Evolutionary conservation across 495 filamentous ascomycete genomes (phyloP).

Genomic region (Neurospora sp.): DNA sequence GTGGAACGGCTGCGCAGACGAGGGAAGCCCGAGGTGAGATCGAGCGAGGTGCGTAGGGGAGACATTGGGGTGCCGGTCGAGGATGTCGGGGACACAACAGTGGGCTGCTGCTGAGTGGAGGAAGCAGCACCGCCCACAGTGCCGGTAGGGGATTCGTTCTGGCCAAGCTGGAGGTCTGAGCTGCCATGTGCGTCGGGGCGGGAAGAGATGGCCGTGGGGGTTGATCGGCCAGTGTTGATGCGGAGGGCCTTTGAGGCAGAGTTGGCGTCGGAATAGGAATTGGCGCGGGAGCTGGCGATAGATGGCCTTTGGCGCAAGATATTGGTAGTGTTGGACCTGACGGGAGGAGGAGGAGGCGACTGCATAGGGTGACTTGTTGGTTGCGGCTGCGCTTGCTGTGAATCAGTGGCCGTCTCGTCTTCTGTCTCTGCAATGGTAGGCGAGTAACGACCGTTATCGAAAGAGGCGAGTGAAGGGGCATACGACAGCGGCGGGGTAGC

Average conservation of each 20-base stretch:
- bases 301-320: conserved; percentile 19
- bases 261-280: conserved; percentile 29
- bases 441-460: conserved; percentile 31
- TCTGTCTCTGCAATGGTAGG: conserved; percentile 41
- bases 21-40: conserved; percentile 32
- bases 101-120: neutral
- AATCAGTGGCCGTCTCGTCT: conserved; percentile 27
- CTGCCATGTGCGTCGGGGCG: conserved; percentile 21
- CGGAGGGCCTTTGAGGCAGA: conserved; percentile 27
- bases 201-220: conserved; percentile 21
- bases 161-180: conserved; percentile 15
- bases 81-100: conserved; percentile 11
- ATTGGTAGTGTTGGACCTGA: neutral
- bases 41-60: conserved; percentile 42
- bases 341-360: neutral
- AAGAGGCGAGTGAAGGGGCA: conserved; percentile 38
- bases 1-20: conserved; percentile 39
- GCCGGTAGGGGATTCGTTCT: conserved; percentile 22
- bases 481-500: conserved; percentile 46
- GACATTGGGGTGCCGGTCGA: conserved; percentile 27
- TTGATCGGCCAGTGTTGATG: conserved; percentile 30
- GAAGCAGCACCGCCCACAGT: conserved; percentile 9
- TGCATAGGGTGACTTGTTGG: conserved; percentile 4
- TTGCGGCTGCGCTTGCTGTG: conserved; percentile 14
- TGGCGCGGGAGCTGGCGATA: conserved; percentile 31